phyloP scores from a whole-genome alignment of 164 flowering plant genomes.

The Buxus sempervirens region DNA sequence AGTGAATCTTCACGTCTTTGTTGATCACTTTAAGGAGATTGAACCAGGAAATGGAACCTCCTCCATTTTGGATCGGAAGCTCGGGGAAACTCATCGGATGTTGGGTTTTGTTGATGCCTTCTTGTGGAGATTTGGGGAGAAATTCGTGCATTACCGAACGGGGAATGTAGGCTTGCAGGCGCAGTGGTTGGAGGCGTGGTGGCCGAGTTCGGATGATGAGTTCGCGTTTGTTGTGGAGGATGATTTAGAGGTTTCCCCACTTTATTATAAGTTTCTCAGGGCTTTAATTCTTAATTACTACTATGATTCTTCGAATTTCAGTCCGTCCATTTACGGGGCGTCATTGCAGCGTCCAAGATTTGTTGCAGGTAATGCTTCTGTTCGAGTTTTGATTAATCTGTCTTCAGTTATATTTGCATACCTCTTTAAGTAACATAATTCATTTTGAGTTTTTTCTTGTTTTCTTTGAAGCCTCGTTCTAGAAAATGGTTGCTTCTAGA shows the following conservation, averaged over 20 bases:
- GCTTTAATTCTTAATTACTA: slow-evolving; percentile 59
- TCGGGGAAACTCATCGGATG: slow-evolving; percentile 46
- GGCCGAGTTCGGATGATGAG: slow-evolving; percentile 82
- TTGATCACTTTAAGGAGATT: slow-evolving; percentile 60
- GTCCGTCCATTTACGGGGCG: slow-evolving; percentile 73
- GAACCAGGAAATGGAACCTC: slow-evolving; percentile 13
- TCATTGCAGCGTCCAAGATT: slow-evolving; percentile 92
- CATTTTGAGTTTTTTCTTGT: no score
- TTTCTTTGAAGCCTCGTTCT: no score
- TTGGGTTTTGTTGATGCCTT: slow-evolving; percentile 75
- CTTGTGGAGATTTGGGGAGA: slow-evolving; percentile 63
- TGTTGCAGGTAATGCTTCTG: slow-evolving; percentile 68
- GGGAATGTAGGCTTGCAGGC: slow-evolving; percentile 86
- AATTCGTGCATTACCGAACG: slow-evolving; percentile 84
- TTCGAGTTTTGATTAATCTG: background rate
- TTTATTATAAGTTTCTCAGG: slow-evolving; percentile 67
- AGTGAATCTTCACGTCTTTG: slow-evolving; percentile 75
- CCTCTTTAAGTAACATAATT: no score
- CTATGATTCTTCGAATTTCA: slow-evolving; percentile 64
- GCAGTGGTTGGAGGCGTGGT: slow-evolving; percentile 99
- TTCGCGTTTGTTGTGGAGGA: slow-evolving; percentile 94
- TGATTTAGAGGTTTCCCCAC: slow-evolving; percentile 85
- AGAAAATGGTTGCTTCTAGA: no score
- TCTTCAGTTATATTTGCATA: background rate
- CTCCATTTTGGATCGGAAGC: slow-evolving; percentile 25